phyloP scores from a whole-genome alignment of 2,329 filamentous ascomycete species.

The Fusarium foetens region DNA sequence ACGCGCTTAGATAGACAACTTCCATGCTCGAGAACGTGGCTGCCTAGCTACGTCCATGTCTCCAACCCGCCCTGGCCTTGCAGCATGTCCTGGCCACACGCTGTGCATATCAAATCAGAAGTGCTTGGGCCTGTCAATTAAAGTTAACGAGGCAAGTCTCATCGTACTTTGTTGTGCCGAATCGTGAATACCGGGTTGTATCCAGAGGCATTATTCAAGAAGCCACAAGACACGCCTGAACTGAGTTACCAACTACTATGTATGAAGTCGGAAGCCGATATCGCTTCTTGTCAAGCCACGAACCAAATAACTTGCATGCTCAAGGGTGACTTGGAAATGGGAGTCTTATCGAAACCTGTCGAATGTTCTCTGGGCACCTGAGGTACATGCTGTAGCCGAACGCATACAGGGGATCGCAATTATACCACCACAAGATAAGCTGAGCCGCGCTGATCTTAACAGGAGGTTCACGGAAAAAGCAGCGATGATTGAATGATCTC shows the following conservation, averaged over 20 bases:
- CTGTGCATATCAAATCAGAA: slow-evolving; percentile 5
- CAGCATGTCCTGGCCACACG: neutral
- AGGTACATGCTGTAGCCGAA: neutral
- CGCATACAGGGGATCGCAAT: neutral
- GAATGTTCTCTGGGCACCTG: neutral
- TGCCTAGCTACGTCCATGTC: slow-evolving; percentile 22
- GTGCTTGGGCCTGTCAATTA: neutral
- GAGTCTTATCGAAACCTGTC: neutral
- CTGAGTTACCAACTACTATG: neutral
- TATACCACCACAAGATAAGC: slow-evolving; percentile 1
- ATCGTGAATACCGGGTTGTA: slow-evolving; percentile 7
- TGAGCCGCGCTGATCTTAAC: slow-evolving; percentile 6
- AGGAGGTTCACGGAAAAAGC: neutral
- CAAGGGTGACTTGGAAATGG: neutral
- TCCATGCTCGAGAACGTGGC: slow-evolving; percentile 23
- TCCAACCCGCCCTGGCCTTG: neutral
- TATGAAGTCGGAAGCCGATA: neutral
- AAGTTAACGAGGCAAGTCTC: neutral
- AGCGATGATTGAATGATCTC: neutral
- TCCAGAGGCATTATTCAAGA: slow-evolving; percentile 27
- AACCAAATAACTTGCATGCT: neutral
- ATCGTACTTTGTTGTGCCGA: neutral
- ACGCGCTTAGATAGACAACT: slow-evolving; percentile 1
- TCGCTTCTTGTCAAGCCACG: neutral
- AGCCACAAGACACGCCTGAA: slow-evolving; percentile 4